Percentiles rank a stretch among this genome's conserved stretches.
phyloP scores from a whole-genome alignment of 371 early-diverging fungal genomes.

The Actinomucor elegans region DNA sequence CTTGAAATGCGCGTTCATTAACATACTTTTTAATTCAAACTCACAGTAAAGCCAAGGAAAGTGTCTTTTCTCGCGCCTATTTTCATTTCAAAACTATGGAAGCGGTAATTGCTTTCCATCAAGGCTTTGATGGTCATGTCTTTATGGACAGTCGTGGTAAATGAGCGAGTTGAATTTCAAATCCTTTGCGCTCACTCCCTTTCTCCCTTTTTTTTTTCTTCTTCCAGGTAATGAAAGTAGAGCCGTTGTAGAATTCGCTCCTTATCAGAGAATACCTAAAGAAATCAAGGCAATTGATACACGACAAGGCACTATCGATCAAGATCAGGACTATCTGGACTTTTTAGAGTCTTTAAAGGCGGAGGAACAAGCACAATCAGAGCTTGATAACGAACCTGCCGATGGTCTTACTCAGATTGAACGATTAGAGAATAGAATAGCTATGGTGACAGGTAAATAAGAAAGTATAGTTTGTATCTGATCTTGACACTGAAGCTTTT shows the following conservation, averaged over 20 bases:
- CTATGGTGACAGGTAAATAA: constrained; percentile 46
- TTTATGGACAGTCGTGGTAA: constrained; percentile 73
- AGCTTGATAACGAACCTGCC: constrained; percentile 25
- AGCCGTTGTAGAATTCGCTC: constrained; percentile 81
- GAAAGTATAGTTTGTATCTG: background rate
- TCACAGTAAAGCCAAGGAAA: constrained; percentile 71
- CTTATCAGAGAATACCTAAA: constrained; percentile 75
- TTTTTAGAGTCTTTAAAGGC: constrained; percentile 70
- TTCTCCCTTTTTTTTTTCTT: background rate
- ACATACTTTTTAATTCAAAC: too few species aligned
- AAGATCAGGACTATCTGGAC: constrained; percentile 76
- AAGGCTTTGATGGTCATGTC: constrained; percentile 75
- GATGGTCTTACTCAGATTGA: constrained; percentile 49
- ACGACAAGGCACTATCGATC: constrained; percentile 76
- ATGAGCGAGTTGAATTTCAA: too few species aligned
- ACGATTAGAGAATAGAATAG: constrained; percentile 52
- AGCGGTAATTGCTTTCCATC: constrained; percentile 69
- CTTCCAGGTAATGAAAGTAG: constrained; percentile 63
- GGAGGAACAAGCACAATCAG: constrained; percentile 40
- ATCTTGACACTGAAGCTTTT: background rate
- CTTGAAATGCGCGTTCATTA: too few species aligned
- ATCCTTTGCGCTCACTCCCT: background rate
- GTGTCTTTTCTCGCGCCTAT: constrained; percentile 75
- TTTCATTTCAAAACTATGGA: constrained; percentile 73
- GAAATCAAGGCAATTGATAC: constrained; percentile 63